phyloP scores from a whole-genome alignment of 129 eudicot genomes.

The Solidago caesia region DNA sequence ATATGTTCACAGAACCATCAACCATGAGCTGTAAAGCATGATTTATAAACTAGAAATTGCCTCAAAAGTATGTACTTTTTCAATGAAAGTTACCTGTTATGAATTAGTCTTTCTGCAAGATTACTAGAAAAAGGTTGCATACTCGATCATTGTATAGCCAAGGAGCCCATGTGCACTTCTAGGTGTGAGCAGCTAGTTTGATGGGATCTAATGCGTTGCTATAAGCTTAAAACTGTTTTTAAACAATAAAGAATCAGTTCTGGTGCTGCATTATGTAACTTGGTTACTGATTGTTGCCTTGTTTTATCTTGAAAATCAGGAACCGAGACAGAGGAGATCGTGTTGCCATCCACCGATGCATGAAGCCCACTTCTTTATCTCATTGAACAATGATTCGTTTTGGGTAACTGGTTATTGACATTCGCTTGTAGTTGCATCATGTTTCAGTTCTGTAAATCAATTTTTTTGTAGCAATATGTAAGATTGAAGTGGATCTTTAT shows the following conservation, averaged over 20 bases:
- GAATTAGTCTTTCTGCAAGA: neutral
- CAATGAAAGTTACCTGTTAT: neutral
- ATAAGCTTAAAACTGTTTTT: neutral
- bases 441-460: constrained; percentile 26
- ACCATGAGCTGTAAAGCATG: neutral
- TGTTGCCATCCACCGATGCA: constrained; percentile 28
- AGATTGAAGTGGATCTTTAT: constrained; percentile 29
- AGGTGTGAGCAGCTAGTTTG: neutral
- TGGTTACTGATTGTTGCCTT: constrained; percentile 1
- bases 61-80: neutral
- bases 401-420: constrained; percentile 1
- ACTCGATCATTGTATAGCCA: neutral
- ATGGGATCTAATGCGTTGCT: neutral
- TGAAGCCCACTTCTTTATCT: constrained; percentile 17
- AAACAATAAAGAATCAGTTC: neutral
- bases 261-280: neutral
- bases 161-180: neutral
- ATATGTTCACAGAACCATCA: neutral
- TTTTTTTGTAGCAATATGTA: constrained; percentile 29
- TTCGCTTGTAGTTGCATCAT: constrained; percentile 23
- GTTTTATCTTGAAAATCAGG: constrained; percentile 19
- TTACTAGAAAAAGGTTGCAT: neutral
- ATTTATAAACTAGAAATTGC: neutral
- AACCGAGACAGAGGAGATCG: constrained; percentile 27
- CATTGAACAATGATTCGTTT: neutral